These are phyloP conservation scores for Cryptosporidium baileyi DNA, from an alignment of 169 alveolate species.

Conservation along the genomic window DNA sequence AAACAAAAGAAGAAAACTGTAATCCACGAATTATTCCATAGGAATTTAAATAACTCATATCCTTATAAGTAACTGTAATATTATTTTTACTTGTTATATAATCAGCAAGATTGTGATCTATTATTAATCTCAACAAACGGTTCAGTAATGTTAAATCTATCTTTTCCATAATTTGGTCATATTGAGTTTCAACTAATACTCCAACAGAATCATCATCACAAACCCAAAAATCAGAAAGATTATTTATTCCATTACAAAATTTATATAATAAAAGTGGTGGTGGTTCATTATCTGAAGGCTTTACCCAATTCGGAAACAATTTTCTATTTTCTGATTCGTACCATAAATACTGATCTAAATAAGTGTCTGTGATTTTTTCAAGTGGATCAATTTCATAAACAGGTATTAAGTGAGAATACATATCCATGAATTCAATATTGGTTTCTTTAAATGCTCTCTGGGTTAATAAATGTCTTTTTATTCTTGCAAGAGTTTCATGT, in stretches of 20 bases:
- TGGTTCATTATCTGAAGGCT: slow-evolving; percentile 99
- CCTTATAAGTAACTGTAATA: slow-evolving; percentile 96
- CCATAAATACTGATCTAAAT: slow-evolving; percentile 99
- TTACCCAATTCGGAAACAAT: slow-evolving; percentile 99
- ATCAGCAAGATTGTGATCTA: slow-evolving; percentile 99
- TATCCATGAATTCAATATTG: slow-evolving; percentile 97
- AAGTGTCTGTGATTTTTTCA: slow-evolving; percentile 99
- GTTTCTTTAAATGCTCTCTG: slow-evolving; percentile 99
- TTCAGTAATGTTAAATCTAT: slow-evolving; percentile 97
- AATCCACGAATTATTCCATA: slow-evolving; percentile 98
- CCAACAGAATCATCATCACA: slow-evolving; percentile 92
- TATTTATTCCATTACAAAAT: slow-evolving; percentile 99
- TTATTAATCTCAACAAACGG: slow-evolving; percentile 95
- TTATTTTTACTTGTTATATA: slow-evolving; percentile 99
- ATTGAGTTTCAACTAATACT: slow-evolving; percentile 93
- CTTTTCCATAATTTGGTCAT: slow-evolving; percentile 93
- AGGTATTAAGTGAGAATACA: slow-evolving; percentile 97
- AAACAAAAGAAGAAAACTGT: slow-evolving; percentile 97
- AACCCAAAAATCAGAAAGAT: slow-evolving; percentile 97
- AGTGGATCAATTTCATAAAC: slow-evolving; percentile 99
- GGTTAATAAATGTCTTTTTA: slow-evolving; percentile 97
- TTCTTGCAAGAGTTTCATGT: slow-evolving; percentile 98
- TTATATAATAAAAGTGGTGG: slow-evolving; percentile 99
- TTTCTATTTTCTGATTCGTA: slow-evolving; percentile 98
- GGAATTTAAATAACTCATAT: slow-evolving; percentile 98